Evolutionary conservation across 495 filamentous ascomycete species (phyloP), one percentile per base, ranked within the genome.

Genomic region (Saxophila tyrrhenica): DNA sequence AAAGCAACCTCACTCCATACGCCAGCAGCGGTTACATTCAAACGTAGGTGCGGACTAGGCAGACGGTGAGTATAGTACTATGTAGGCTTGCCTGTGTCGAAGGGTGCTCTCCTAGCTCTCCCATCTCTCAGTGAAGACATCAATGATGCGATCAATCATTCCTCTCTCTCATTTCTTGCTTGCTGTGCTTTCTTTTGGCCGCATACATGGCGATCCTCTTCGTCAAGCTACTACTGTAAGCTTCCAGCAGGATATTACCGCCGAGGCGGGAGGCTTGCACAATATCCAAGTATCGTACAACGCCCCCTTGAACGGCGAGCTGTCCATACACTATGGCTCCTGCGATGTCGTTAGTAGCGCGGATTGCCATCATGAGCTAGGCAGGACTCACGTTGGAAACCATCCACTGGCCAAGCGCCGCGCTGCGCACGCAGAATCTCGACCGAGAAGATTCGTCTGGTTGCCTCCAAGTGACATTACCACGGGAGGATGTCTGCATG

Each of bases 401-500:
- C 60, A 62, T 44, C 52, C 51, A 22, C 22, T 62, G 29, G 57
- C 60, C 16, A 59, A 54, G 41, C 46, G 52, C 3, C 60, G 60
- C 42, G 24, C 50, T 15, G 56, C 41, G 2, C 50, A 41, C 29
- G 23, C 48, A 11, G 41, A 44, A 16, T 16, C 45, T 10, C 49
- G 64, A 15, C 59, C 59, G 13, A 46, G 23, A 16, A 45, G 58
- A 10, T 58, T 80, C 10, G 73, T 82, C 17, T 82, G 78, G 78
- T 50, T 77, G 38, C 61, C 78, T 8, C 78, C 78, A 0, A 68
- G 71, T n/a, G 62, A 72, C 50, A 65, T 67, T 2, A 55, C 56
- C 24, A 58, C 65, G 15, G 62, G 59, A 22, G 77, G 77, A 11
- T 82, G 78, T 60, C 65, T 82, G 45, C 72, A 75, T 25, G 78